These are phyloP conservation scores for Curvularia spicifera DNA, from an alignment of 2,329 filamentous ascomycete species.

Conservation along the genomic window DNA sequence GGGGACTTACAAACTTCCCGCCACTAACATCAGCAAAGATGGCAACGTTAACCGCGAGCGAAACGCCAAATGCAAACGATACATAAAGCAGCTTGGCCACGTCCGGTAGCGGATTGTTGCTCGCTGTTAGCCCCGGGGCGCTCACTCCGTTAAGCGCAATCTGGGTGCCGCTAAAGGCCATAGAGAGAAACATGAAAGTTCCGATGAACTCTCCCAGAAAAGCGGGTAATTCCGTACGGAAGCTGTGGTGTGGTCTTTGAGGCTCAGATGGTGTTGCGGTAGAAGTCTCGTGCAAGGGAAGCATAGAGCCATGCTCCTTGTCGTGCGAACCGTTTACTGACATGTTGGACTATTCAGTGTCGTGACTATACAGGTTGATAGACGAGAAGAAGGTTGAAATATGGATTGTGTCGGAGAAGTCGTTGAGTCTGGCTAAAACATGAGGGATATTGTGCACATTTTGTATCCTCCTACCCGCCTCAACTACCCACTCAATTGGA, in stretches of 20 bases:
- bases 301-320: conserved; percentile 10
- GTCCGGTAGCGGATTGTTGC: conserved; percentile 19
- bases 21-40: conserved; percentile 48
- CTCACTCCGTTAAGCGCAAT: conserved; percentile 54
- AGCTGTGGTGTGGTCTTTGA: conserved; percentile 2
- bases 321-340: conserved; percentile 11
- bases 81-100: conserved; percentile 47
- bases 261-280: conserved; percentile 14
- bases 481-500: neutral
- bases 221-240: conserved; percentile 31
- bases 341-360: conserved; percentile 10
- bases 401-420: neutral
- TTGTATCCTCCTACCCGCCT: conserved; percentile 3
- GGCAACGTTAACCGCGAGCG: conserved; percentile 46
- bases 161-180: conserved; percentile 50
- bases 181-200: conserved; percentile 54
- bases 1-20: conserved; percentile 38
- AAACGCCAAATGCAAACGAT: conserved; percentile 43
- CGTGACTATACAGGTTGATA: neutral
- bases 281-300: conserved; percentile 26
- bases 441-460: neutral
- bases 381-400: neutral
- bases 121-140: conserved; percentile 37
- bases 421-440: neutral
- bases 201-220: conserved; percentile 54